Evolutionary conservation across 768 basidiomycete genomes (phyloP).

Genomic region (Auricularia sp.): DNA sequence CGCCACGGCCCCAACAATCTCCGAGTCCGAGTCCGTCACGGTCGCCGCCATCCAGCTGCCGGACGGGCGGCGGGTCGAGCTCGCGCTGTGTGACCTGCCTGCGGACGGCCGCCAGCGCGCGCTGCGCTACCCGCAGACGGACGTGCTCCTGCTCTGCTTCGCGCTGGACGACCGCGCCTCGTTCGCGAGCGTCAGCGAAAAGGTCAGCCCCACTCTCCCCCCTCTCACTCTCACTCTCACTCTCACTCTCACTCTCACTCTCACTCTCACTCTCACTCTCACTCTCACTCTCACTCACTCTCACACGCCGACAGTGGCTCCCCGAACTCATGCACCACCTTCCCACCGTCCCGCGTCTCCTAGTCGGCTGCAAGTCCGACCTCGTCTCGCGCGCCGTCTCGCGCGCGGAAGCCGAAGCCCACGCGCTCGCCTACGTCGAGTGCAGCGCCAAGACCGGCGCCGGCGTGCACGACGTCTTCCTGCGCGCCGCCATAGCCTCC

Average conservation of each 20-base stretch:
- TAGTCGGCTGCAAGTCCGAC: slow-evolving; percentile 41
- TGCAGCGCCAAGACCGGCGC: slow-evolving; percentile 13
- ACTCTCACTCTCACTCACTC: neutral
- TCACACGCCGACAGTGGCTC: slow-evolving; percentile 8
- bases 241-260: slow-evolving; percentile 3
- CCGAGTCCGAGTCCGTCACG: no score
- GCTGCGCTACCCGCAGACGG: slow-evolving; percentile 8
- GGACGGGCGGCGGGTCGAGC: slow-evolving; percentile 7
- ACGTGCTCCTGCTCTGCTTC: slow-evolving; percentile 10
- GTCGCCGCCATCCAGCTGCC: slow-evolving; percentile 6
- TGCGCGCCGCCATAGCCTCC: neutral
- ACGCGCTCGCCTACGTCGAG: slow-evolving; percentile 5
- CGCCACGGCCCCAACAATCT: no score
- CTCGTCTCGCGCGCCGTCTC: slow-evolving; percentile 22
- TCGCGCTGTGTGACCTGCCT: slow-evolving; percentile 7
- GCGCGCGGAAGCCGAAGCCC: neutral
- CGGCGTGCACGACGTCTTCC: slow-evolving; percentile 14
- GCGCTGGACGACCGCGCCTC: slow-evolving; percentile 7
- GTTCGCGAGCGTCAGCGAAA: slow-evolving; percentile 7
- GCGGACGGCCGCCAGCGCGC: slow-evolving; percentile 6
- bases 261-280: slow-evolving; percentile 2
- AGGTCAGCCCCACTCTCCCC: neutral
- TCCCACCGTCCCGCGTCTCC: slow-evolving; percentile 12
- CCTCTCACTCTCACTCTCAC: neutral
- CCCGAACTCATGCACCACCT: slow-evolving; percentile 14